Percentiles rank a stretch among this genome's conserved stretches.
Conservation (phyloP, 164 flowering plant genomes). For the Magnolia sinica region DNA sequence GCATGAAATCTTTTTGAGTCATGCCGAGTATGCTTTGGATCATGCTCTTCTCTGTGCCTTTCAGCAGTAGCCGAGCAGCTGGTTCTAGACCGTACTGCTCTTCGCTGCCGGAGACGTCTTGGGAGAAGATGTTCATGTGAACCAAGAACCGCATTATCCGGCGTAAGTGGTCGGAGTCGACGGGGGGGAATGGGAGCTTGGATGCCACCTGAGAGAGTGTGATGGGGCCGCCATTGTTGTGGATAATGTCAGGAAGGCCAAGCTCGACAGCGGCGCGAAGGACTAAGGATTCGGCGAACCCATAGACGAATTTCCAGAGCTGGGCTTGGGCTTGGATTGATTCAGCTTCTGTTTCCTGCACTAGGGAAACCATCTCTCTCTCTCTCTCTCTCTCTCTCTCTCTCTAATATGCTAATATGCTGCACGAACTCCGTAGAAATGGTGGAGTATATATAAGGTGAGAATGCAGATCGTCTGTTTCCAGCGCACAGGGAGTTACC, state of each 20-base stretch:
- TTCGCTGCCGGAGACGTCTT: background rate
- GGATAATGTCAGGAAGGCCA: constrained; percentile 11
- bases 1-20: constrained; percentile 10
- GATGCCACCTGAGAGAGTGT: constrained; percentile 21
- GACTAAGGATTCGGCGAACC: constrained; percentile 26
- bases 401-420: no score
- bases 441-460: no score
- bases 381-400: no score
- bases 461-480: no score
- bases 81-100: constrained; percentile 4
- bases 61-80: constrained; percentile 2
- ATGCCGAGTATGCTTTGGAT: constrained; percentile 16
- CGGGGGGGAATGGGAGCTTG: constrained; percentile 10
- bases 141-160: constrained; percentile 46
- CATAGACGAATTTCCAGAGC: constrained; percentile 26
- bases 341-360: no score
- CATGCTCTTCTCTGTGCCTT: constrained; percentile 13
- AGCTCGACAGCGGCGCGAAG: constrained; percentile 34
- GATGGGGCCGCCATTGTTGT: background rate
- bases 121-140: constrained; percentile 11
- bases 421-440: no score
- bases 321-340: constrained; percentile 16
- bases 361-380: no score
- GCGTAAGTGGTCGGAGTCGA: constrained; percentile 25
- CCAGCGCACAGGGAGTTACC: no score